Percentiles rank a stretch among this genome's conserved stretches.
phyloP scores from a whole-genome alignment of 2,329 filamentous ascomycete species.

The Verticillium klebahnii region DNA sequence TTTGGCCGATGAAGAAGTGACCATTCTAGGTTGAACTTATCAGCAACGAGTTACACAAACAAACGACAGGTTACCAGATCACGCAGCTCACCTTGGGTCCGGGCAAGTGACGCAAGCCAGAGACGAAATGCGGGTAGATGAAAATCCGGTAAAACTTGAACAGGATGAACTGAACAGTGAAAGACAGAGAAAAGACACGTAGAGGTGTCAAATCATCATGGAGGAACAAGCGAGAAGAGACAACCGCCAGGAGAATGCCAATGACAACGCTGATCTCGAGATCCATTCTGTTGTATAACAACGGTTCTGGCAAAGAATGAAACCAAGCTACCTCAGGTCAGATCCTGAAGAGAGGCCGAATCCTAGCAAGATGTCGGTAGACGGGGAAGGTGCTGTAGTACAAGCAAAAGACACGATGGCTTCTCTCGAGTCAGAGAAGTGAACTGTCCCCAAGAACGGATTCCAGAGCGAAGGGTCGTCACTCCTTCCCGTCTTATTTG shows the following conservation, averaged over 20 bases:
- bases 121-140: slow-evolving; percentile 37
- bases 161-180: slow-evolving; percentile 6
- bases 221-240: not conserved
- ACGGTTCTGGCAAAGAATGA: not conserved
- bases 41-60: not conserved
- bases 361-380: not conserved
- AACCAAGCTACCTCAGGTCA: no score
- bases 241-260: not conserved
- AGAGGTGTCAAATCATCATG: not conserved
- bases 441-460: not conserved
- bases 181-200: not conserved
- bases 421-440: not conserved
- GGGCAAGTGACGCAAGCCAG: slow-evolving; percentile 37
- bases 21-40: slow-evolving; percentile 24
- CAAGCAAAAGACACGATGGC: not conserved
- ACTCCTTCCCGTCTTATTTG: not conserved
- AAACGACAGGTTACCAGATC: not conserved
- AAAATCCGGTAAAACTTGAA: slow-evolving; percentile 28
- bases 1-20: slow-evolving; percentile 34
- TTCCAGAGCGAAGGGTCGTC: not conserved
- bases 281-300: not conserved
- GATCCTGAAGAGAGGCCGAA: not conserved
- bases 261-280: not conserved
- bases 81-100: slow-evolving; percentile 31
- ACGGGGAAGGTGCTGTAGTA: not conserved